Evolutionary conservation across 257 asterid species (phyloP).

Genomic region (Nicotiana tabacum): DNA sequence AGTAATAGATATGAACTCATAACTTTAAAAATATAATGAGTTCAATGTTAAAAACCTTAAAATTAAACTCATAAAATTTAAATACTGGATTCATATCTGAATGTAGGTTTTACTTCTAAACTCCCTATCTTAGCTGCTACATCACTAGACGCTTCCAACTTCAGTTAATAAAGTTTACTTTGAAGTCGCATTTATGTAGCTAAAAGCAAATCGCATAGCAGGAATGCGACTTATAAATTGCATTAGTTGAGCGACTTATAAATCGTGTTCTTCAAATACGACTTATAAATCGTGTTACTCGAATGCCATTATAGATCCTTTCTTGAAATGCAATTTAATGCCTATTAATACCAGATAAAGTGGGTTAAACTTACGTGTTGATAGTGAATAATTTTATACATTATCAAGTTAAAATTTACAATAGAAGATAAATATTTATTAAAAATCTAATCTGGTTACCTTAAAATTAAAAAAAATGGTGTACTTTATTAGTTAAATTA

Average conservation of each 20-base stretch:
- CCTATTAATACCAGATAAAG: neutral
- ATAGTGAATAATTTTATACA: neutral
- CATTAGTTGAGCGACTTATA: too few species aligned
- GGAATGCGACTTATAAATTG: too few species aligned
- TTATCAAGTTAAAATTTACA: neutral
- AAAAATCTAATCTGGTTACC: neutral
- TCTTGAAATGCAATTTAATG: too few species aligned
- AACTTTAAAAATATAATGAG: too few species aligned
- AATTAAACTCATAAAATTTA: too few species aligned
- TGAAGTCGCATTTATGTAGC: neutral
- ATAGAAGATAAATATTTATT: neutral
- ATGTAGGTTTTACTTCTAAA: neutral
- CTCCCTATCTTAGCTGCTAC: slow-evolving; percentile 3
- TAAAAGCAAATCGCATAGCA: too few species aligned
- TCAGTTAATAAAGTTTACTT: neutral
- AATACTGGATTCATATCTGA: too few species aligned
- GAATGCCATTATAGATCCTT: too few species aligned
- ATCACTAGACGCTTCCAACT: neutral
- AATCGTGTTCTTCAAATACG: too few species aligned
- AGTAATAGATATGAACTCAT: too few species aligned
- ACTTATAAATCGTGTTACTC: too few species aligned
- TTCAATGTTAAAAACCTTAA: neutral
- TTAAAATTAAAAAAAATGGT: neutral
- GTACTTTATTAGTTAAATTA: neutral
- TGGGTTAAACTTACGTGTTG: too few species aligned